These are phyloP conservation scores for Kitagawia praeruptora DNA, from an alignment of 129 eudicot species.

Conservation along the genomic window DNA sequence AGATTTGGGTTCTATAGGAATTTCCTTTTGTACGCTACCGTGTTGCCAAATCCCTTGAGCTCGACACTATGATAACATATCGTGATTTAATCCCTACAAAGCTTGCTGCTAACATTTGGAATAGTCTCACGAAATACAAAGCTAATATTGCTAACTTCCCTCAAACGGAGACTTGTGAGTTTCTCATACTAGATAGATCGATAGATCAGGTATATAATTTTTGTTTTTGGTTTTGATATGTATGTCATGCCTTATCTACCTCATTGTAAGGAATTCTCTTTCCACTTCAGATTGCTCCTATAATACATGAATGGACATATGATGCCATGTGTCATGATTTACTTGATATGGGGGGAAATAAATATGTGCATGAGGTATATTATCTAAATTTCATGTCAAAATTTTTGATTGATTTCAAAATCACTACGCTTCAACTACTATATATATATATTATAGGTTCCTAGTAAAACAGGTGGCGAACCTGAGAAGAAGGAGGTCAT, in stretches of 20 bases:
- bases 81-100: conserved; percentile 87
- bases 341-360: conserved; percentile 79
- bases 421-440: conserved; percentile 16
- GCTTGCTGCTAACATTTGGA: conserved; percentile 94
- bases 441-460: conserved; percentile 58
- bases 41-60: conserved; percentile 86
- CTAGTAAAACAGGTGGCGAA: conserved; percentile 69
- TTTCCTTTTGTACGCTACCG: conserved; percentile 94
- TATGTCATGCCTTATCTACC: background rate
- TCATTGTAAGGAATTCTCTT: background rate
- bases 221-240: background rate
- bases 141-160: conserved; percentile 66
- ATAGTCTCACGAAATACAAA: conserved; percentile 69
- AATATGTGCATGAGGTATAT: conserved; percentile 86
- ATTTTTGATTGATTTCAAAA: conserved; percentile 6
- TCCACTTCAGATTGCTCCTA: conserved; percentile 70
- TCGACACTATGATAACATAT: conserved; percentile 74
- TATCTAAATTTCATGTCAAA: background rate
- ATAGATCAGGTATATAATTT: conserved; percentile 61
- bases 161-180: conserved; percentile 85
- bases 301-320: conserved; percentile 97
- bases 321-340: conserved; percentile 98
- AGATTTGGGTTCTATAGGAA: conserved; percentile 52
- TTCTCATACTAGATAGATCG: conserved; percentile 86
- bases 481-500: conserved; percentile 94